Base-by-base conservation (phyloP, 2,329 filamentous ascomycete species). In the Fonsecaea erecta region DNA sequence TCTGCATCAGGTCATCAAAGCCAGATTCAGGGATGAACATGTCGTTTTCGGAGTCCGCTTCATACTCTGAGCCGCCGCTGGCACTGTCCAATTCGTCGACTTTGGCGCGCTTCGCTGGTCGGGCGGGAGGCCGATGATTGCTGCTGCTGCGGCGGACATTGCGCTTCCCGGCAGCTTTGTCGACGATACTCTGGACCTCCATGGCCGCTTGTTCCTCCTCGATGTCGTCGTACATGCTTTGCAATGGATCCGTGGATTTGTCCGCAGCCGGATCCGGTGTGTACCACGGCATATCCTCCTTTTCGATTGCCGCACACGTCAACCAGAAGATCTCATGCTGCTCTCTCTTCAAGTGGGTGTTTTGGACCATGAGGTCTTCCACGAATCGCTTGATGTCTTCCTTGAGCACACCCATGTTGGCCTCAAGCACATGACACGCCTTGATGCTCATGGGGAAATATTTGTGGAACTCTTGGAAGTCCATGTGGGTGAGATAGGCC, bases 221-320 rank as follows among this genome's bases (percentile, higher is more conserved):
- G n/a, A 68, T 28, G 26, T 28, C 30, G 11, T 61, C 35, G 24
- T 64, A 68, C 51, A 61, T 28, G 43, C 46, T 24, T 21, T 54
- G n/a, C 18, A 63, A 34, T n/a, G 54, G 46, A 40, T 58, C 35
- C 46, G n/a, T 60, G 3, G 57, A 37, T 53, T 63, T 63, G n/a
- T n/a, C n/a, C 9, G 40, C 43, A 16, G 11, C 24, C 4, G 16
- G 11, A 14, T 54, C 11, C 35, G 57, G 30, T 5, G 65, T 58
- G 11, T 71, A 63, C 77, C 81, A 82, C 0, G 79, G 80, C 70
- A 80, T 73, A 71, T 82, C 75, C 63, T 70, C 68, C 18, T 72
- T 71, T n/a, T 74, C 71, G 51, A 84, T 74, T 11, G 76, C 73
- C 12, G 74, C 75, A 69, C 81, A 83, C 0, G 82, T 83, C 56